Percentiles rank a stretch among this genome's conserved stretches.
These are phyloP conservation scores for Cryptomeria japonica DNA, from an alignment of 75 land plant species.

Conservation along the genomic window DNA sequence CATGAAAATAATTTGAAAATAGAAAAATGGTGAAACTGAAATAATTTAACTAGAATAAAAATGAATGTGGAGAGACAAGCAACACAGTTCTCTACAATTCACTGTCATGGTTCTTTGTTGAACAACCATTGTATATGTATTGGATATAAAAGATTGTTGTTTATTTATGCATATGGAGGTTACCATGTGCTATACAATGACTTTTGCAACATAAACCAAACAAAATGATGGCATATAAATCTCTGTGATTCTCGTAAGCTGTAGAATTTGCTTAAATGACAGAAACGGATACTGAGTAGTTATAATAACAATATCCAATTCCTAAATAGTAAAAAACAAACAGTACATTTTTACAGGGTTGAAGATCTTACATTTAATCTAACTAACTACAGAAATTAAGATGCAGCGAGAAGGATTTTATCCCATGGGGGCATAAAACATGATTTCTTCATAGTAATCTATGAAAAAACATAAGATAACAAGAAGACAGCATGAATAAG, in stretches of 20 bases:
- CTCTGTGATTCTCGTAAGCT: no score
- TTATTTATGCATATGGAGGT: neutral
- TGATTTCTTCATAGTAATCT: neutral
- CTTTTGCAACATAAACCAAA: neutral
- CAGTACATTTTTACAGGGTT: no score
- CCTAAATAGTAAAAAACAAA: neutral
- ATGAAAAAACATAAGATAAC: no score
- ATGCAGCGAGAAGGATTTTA: neutral
- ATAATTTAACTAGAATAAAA: neutral
- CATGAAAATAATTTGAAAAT: neutral
- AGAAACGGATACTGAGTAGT: no score
- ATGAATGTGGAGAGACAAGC: neutral
- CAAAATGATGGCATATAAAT: neutral
- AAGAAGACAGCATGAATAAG: neutral
- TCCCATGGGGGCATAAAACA: neutral
- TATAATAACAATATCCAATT: neutral
- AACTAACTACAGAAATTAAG: no score
- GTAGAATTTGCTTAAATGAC: neutral
- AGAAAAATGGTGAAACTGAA: neutral
- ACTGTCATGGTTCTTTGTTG: neutral
- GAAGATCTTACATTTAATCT: no score
- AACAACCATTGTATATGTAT: neutral
- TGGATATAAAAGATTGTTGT: neutral
- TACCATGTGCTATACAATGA: neutral
- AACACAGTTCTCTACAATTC: neutral